phyloP scores from a whole-genome alignment of 148 eudicot genomes.

The Amaranthus cruentus region DNA sequence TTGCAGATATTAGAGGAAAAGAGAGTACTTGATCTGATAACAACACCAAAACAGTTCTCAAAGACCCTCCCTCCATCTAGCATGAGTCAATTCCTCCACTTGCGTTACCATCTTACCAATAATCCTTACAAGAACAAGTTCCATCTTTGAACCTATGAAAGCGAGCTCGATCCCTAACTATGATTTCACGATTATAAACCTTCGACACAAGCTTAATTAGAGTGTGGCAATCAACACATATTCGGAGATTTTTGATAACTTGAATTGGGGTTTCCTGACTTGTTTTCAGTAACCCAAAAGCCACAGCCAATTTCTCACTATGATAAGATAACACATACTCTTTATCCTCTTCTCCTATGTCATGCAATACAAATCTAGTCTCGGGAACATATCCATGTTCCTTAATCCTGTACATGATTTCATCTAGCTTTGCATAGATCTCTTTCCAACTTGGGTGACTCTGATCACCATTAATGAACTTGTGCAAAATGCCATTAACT shows the following conservation, averaged over 20 bases:
- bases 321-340: constrained; percentile 65
- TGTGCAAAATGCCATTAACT: constrained; percentile 46
- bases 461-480: constrained; percentile 67
- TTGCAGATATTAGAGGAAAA: no score
- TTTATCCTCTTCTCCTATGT: constrained; percentile 84
- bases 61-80: background rate
- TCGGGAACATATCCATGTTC: constrained; percentile 64
- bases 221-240: constrained; percentile 91
- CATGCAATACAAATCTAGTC: constrained; percentile 78
- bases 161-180: constrained; percentile 76
- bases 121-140: constrained; percentile 74
- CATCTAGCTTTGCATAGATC: constrained; percentile 65
- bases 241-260: constrained; percentile 77
- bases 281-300: constrained; percentile 65
- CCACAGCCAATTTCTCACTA: constrained; percentile 86
- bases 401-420: constrained; percentile 51
- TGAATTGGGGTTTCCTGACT: constrained; percentile 45
- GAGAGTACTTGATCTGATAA: background rate
- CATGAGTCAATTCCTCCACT: background rate
- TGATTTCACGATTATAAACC: constrained; percentile 62
- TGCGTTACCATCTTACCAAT: constrained; percentile 21
- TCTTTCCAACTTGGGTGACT: constrained; percentile 50
- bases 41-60: background rate
- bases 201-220: constrained; percentile 71
- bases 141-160: constrained; percentile 77